Evolutionary conservation across 345 rosid genomes (phyloP), one percentile per base, ranked within the genome.

Genomic region (Eucalyptus polyanthemos): DNA sequence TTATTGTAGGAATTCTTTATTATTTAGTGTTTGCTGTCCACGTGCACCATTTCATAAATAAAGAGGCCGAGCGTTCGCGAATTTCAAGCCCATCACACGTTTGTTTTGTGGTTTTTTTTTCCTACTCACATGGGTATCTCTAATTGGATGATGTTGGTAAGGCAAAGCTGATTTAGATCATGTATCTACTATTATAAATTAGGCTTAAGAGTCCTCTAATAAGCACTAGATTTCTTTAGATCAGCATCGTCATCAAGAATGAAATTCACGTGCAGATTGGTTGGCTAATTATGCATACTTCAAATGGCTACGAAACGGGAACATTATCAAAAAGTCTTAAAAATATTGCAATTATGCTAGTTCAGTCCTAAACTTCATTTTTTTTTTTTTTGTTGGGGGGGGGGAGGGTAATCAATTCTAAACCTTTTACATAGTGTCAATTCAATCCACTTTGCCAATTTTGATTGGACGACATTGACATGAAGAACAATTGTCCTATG

Each of bases 361-460:
- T 51, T 17, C 1, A 19, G 0, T 53, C 1, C 22, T 53, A 17
- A 51, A 16, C 3, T n/a, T n/a, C n/a, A n/a, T n/a, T 34, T 34
- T 34, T 34, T 34, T 34, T n/a, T n/a, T n/a, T n/a, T n/a, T n/a
- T n/a, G n/a, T n/a, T n/a, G n/a, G n/a, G n/a, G n/a, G n/a, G 50
- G 49, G 13, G 49, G 0, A 14, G 1, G 19, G 19, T 0, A 51
- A 17, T 51, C 22, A 53, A 53, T 53, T 53, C 9, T 19, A 53
- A 53, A 53, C 56, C 56, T 53, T 53, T 53, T 53, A 19, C 9
- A 53, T 53, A 3, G 4, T 53, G 56, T 0, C 56, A 53, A 53
- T 53, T 53, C 9, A 53, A 17, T 53, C 10, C 24, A 19, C 24
- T 19, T 53, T 4, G 24, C 9, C 22, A 53, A 53, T 53, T 53